Evolutionary conservation across 192 early-diverging fungal species (phyloP), one percentile per base, ranked within the genome.

Genomic region (Coemansia sp.): DNA sequence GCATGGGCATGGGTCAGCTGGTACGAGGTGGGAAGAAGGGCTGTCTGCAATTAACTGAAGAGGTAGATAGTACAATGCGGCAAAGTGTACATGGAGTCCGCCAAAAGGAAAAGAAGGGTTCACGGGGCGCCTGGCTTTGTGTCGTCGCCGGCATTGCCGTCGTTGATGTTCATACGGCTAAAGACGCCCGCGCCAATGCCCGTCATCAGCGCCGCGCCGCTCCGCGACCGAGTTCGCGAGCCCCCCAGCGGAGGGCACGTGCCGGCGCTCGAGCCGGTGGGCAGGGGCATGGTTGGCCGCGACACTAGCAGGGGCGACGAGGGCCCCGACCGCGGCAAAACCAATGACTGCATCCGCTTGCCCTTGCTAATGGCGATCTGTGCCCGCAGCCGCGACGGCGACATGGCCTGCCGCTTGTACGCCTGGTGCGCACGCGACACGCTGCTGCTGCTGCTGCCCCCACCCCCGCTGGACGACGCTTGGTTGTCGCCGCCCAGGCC

Each of bases 401-500:
- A 72, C 68, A 72, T 72, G 5, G 68, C 68, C 53, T 47, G 52
- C 7, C 68, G 68, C 45, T 72, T 72, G 44, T 60, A 56, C 13
- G 51, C 37, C n/a, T 64, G 34, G 28, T 36, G n/a, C n/a, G 36
- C 10, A 20, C 17, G 37, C 21, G 60, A 23, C 34, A 21, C 21
- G 32, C 28, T 16, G 25, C 9, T n/a, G 37, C 26, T 34, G 30
- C 14, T 29, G 45, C 25, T n/a, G n/a, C n/a, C n/a, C n/a, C n/a
- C n/a, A n/a, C n/a, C n/a, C n/a, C n/a, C n/a, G n/a, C n/a, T n/a
- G n/a, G n/a, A n/a, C n/a, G n/a, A n/a, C n/a, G n/a, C n/a, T n/a
- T n/a, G n/a, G n/a, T n/a, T n/a, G n/a, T n/a, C n/a, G n/a, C n/a
- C n/a, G n/a, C n/a, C n/a, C n/a, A n/a, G n/a, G n/a, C n/a, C n/a